A percentile compares a stretch with the other conserved stretches of the same genome.
These are phyloP conservation scores for Trapa bicornis DNA, from an alignment of 345 rosid species.

Conservation along the genomic window DNA sequence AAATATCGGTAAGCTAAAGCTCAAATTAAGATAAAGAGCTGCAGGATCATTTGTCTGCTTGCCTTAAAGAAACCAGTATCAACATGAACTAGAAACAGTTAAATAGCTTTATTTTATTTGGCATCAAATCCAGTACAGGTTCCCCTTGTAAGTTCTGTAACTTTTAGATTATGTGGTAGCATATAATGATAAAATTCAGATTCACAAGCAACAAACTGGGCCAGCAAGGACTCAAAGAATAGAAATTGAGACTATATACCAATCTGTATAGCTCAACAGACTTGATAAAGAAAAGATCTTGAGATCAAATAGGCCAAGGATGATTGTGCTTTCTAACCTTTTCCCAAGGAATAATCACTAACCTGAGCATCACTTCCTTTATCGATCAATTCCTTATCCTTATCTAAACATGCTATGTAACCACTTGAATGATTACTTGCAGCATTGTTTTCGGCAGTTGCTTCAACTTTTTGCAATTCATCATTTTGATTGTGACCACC, in stretches of 20 bases:
- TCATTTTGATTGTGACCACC: conserved; percentile 46
- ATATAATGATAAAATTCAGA: not conserved
- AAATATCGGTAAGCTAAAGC: not conserved
- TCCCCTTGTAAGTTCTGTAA: too few relatives aligned
- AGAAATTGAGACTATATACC: not conserved
- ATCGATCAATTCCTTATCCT: conserved; percentile 30
- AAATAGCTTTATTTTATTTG: not conserved
- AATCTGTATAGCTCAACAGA: not conserved
- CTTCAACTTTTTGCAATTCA: conserved; percentile 63
- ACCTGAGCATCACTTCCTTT: conserved; percentile 77
- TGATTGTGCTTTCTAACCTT: not conserved
- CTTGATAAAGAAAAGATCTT: not conserved
- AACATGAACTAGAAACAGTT: not conserved
- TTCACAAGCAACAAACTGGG: not conserved
- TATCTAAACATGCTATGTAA: conserved; percentile 25
- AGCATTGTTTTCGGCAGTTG: conserved; percentile 56
- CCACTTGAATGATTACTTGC: conserved; percentile 40
- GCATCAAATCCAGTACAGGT: too few relatives aligned
- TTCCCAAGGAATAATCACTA: conserved; percentile 12
- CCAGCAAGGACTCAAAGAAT: not conserved
- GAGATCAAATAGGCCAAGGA: not conserved
- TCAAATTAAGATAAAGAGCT: too few relatives aligned
- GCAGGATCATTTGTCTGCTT: too few relatives aligned
- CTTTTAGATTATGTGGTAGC: not conserved
- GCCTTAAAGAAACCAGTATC: not conserved